phyloP scores from a whole-genome alignment of 116 monocot species.

The Thalassia testudinum region DNA sequence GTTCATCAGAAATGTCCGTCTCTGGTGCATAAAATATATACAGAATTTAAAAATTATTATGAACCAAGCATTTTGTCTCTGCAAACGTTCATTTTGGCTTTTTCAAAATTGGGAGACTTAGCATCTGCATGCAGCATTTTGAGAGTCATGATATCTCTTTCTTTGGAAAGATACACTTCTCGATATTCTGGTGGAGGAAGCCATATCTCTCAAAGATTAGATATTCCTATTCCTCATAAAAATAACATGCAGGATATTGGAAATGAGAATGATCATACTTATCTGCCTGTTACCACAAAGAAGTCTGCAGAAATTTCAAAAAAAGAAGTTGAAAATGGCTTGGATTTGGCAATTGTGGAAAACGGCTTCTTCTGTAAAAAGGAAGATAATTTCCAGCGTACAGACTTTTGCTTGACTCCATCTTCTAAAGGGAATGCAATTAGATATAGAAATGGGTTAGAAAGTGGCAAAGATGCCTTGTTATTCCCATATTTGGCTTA shows the following conservation, averaged over 20 bases:
- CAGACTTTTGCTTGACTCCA: too few species aligned
- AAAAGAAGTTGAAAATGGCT: too few species aligned
- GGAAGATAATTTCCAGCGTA: too few species aligned
- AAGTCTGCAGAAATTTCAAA: too few species aligned
- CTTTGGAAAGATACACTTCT: slow-evolving; percentile 8
- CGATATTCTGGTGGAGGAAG: slow-evolving; percentile 19
- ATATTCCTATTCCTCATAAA: slow-evolving; percentile 63
- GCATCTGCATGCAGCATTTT: slow-evolving; percentile 41
- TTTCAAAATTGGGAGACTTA: slow-evolving; percentile 42
- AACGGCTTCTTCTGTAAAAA: too few species aligned
- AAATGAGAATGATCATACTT: too few species aligned
- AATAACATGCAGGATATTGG: neutral
- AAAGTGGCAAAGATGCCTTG: too few species aligned
- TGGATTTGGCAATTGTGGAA: too few species aligned
- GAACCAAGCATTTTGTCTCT: slow-evolving; percentile 44
- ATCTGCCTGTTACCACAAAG: too few species aligned
- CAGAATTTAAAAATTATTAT: slow-evolving; percentile 51
- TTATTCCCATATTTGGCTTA: too few species aligned
- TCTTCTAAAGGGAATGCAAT: too few species aligned
- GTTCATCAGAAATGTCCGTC: slow-evolving; percentile 46
- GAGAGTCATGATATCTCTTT: slow-evolving; percentile 32
- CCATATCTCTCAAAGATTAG: slow-evolving; percentile 33
- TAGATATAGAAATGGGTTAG: too few species aligned
- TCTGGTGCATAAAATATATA: slow-evolving; percentile 55
- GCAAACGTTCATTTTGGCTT: slow-evolving; percentile 51